Evolutionary conservation across 2,329 filamentous ascomycete species (phyloP).

Genomic region (Botrytis pseudocinerea): DNA sequence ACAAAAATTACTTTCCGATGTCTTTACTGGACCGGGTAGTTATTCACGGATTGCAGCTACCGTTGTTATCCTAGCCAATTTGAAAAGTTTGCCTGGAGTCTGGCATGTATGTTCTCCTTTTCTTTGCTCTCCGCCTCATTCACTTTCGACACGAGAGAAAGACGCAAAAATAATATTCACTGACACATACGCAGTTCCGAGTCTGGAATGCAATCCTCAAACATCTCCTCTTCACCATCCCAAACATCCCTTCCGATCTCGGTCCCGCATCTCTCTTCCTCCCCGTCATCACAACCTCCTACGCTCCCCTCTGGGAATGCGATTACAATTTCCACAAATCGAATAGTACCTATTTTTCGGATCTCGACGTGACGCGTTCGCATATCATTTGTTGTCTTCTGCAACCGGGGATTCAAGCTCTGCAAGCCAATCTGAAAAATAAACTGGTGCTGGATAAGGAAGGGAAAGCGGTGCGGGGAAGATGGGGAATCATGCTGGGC

Average conservation of each 20-base stretch:
- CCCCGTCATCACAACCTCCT: conserved; percentile 58
- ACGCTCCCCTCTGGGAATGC: conserved; percentile 62
- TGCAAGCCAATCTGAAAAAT: conserved; percentile 51
- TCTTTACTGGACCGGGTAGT: conserved; percentile 39
- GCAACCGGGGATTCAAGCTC: conserved; percentile 55
- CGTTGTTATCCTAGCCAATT: conserved; percentile 50
- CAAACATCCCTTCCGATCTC: conserved; percentile 40
- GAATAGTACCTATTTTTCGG: conserved; percentile 69
- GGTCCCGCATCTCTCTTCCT: conserved; percentile 54
- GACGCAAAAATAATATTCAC: background rate
- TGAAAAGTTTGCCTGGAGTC: conserved; percentile 59
- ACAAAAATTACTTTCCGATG: conserved; percentile 28
- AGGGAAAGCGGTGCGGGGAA: conserved; percentile 52
- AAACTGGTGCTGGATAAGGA: conserved; percentile 47
- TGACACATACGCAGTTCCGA: conserved; percentile 43
- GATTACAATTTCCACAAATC: conserved; percentile 76
- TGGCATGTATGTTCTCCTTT: conserved; percentile 55
- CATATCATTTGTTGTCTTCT: conserved; percentile 74
- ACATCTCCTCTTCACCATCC: conserved; percentile 47
- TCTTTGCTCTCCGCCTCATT: background rate
- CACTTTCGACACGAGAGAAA: background rate
- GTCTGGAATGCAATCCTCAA: conserved; percentile 49
- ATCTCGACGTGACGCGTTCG: conserved; percentile 72
- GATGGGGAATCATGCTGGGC: conserved; percentile 66
- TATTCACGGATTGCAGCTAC: conserved; percentile 39